These are phyloP conservation scores for Aspergillus heteromorphus DNA, from an alignment of 495 filamentous ascomycete species.

Conservation along the genomic window DNA sequence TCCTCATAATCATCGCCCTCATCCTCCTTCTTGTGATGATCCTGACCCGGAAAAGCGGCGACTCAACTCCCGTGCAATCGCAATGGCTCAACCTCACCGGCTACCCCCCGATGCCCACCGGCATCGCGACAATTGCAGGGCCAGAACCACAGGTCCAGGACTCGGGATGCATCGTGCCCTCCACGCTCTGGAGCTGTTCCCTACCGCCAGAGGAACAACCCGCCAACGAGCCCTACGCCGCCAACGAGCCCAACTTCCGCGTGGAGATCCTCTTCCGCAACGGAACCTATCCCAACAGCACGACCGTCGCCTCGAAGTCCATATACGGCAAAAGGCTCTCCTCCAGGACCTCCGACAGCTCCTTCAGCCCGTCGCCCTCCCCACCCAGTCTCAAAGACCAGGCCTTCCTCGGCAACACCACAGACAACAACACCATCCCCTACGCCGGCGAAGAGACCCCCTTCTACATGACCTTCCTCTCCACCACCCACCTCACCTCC, in stretches of 20 bases:
- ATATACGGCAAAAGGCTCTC: conserved; percentile 11
- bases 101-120: conserved; percentile 81
- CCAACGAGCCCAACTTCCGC: conserved; percentile 69
- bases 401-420: conserved; percentile 75
- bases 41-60: conserved; percentile 46
- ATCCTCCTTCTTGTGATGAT: conserved; percentile 56
- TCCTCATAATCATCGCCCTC: conserved; percentile 55
- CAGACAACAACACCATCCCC: conserved; percentile 61
- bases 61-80: conserved; percentile 40
- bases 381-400: conserved; percentile 65
- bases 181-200: conserved; percentile 75
- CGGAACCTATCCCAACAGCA: conserved; percentile 47
- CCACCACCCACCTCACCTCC: conserved; percentile 15
- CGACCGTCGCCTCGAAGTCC: conserved; percentile 20
- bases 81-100: conserved; percentile 79
- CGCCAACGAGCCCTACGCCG: conserved; percentile 51
- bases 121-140: conserved; percentile 67
- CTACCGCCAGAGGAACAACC: conserved; percentile 70
- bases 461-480: conserved; percentile 45
- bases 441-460: conserved; percentile 49
- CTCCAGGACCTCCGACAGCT: conserved; percentile 8
- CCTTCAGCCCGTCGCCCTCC: conserved; percentile 54
- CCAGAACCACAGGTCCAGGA: conserved; percentile 52
- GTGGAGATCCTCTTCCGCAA: conserved; percentile 78
- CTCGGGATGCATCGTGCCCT: conserved; percentile 61